Evolutionary conservation across 169 alveolate species (phyloP), one percentile per base, ranked within the genome.

Genomic region (Cryptosporidium sp.): DNA sequence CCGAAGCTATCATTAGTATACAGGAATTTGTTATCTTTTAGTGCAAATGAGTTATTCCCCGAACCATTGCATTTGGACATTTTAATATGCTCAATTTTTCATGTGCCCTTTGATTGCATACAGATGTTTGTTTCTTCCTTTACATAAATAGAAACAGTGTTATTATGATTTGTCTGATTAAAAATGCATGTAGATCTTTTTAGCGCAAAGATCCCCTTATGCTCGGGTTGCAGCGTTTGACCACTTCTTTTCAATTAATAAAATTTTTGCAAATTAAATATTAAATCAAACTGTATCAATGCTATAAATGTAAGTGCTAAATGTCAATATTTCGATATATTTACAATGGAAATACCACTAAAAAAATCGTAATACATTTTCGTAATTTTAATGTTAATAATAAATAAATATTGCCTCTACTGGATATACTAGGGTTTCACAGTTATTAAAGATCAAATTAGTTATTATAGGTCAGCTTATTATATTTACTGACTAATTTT

Each of bases 151-250:
- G 39, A 60, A 56, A 31, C 39, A 35, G 45, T 26, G 23, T 10
- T 70, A 45, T 39, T 37, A 31, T 12, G 14, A n/a, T 52, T 70
- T 70, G 37, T 31, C 26, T 26, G 72, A 52, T 56, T 42, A 53
- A 73, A 31, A 52, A 39, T 73, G 68, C 86, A 73, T 73, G 86
- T 73, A 73, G 86, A 73, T 73, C 86, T 73, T 37, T 44, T 53
- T 33, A 73, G 86, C 86, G 86, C 86, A 73, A 73, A 60, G 70
- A 69, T 69, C 84, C 84, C 84, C 31, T 31, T 39, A 73, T 73
- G 86, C 86, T 73, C 86, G 86, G 60, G 72, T 71, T 60, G 71
- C 86, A 60, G 70, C 86, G 68, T 73, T 56, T 56, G 86, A 73
- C 86, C 86, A 73, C 52, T 37, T 14, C 37, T 44, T 44, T 69